Conservation (phyloP, 306 rosid species). For the Vigna radiata region DNA sequence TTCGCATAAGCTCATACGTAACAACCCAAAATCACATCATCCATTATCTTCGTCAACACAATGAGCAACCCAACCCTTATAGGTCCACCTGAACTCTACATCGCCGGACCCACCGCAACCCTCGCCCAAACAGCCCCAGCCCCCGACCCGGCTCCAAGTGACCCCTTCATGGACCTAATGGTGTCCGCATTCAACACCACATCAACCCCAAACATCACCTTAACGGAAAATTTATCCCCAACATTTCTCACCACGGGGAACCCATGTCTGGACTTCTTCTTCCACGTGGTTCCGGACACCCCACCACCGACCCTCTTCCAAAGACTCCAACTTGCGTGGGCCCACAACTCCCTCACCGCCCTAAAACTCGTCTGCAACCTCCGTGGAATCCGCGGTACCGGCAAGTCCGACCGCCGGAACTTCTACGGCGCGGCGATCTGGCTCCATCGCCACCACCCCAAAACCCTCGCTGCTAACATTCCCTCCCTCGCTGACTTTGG, state of each 20-base stretch:
- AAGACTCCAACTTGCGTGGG: slow-evolving; percentile 57
- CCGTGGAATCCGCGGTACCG: slow-evolving; percentile 74
- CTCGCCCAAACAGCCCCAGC: background rate
- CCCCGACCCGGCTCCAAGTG: background rate
- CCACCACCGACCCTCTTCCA: slow-evolving; percentile 35
- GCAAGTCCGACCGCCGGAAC: slow-evolving; percentile 60
- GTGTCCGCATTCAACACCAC: no score
- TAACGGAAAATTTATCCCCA: slow-evolving; percentile 55
- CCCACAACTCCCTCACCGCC: slow-evolving; percentile 53
- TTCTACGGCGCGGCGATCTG: slow-evolving; percentile 63
- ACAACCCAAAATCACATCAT: background rate
- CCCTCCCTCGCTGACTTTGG: slow-evolving; percentile 67
- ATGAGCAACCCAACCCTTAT: slow-evolving; percentile 61
- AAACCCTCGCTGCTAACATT: slow-evolving; percentile 61
- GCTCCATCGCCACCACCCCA: slow-evolving; percentile 68
- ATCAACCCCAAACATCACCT: slow-evolving; percentile 29
- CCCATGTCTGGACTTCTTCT: slow-evolving; percentile 74
- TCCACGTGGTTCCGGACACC: slow-evolving; percentile 65
- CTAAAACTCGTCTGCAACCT: slow-evolving; percentile 76
- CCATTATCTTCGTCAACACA: background rate
- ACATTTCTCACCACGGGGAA: slow-evolving; percentile 62
- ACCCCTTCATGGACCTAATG: slow-evolving; percentile 54
- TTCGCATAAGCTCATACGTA: background rate
- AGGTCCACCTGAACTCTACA: slow-evolving; percentile 68
- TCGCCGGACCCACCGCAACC: background rate